These are phyloP conservation scores for Termitomyces heimii DNA, from an alignment of 768 basidiomycete genomes.

Conservation along the genomic window DNA sequence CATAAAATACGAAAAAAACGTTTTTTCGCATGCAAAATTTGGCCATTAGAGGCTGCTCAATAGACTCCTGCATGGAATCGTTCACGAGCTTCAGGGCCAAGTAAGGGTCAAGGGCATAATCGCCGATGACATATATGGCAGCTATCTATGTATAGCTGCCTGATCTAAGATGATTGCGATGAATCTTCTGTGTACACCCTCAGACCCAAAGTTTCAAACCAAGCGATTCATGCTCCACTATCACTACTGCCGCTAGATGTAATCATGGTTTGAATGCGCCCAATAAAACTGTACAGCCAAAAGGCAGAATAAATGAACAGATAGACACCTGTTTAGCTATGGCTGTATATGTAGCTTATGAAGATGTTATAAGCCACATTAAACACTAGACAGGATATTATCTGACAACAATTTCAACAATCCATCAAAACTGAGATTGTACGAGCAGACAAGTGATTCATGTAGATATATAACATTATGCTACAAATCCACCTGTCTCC, in stretches of 20 bases:
- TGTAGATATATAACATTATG: neutral
- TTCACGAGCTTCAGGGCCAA: neutral
- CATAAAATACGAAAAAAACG: neutral
- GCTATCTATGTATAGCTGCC: neutral
- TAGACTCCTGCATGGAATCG: neutral
- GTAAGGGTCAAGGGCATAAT: neutral
- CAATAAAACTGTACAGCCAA: too few relatives aligned
- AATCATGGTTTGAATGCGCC: too few relatives aligned
- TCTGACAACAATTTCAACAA: neutral
- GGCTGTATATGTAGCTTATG: too few relatives aligned
- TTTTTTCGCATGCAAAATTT: neutral
- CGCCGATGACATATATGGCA: neutral
- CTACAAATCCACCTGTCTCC: constrained; percentile 31
- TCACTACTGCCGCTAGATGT: neutral
- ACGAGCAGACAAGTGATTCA: neutral
- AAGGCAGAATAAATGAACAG: too few relatives aligned
- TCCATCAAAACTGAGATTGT: neutral
- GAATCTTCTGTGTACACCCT: neutral
- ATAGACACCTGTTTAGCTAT: too few relatives aligned
- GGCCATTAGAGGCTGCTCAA: neutral
- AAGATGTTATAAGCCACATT: too few relatives aligned
- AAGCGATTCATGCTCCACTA: neutral
- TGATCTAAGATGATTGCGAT: neutral
- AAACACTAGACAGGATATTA: neutral
- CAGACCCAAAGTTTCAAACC: neutral